Evolutionary conservation across 257 asterid genomes (phyloP), one percentile per base, ranked within the genome.

Genomic region (Ophiorrhiza pumila): DNA sequence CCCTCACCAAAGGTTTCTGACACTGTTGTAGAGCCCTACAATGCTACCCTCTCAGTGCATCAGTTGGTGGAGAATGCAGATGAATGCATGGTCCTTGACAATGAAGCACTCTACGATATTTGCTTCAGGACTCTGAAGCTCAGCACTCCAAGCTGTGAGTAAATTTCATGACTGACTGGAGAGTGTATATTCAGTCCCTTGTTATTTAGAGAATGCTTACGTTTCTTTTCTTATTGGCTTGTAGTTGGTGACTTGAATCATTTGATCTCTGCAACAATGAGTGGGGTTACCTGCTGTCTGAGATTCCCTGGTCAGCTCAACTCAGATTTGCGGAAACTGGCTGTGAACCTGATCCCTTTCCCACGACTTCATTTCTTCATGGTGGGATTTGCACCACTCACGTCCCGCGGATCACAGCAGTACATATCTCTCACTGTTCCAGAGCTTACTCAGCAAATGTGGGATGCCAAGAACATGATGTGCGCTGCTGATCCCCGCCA

Each of bases 381-480:
- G 97, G 97, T 91, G 71, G 97, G 97, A 4, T 91, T 91, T 25
- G 96, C 97, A 4, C 97, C 97, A 0, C 97, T 91, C 58, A 91
- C 97, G 73, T 87, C 97, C 50, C 96, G 92, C 50, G 97, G 97
- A 5, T 91, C 96, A n/a, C 96, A 91, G 86, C 89, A 89, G 61
- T 89, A 89, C 84, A 87, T 91, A 72, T 89, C 97, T 27, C 90
- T 91, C 74, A 89, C 97, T 0, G 96, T 91, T 68, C 97, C 97
- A 0, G 97, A 91, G 80, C 88, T 91, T 17, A 89, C 97, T 0
- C 97, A 91, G 65, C 93, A 91, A 80, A 89, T 91, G 97, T 91
- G 97, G 96, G 97, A 91, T 67, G 65, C 97, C 3, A 91, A 91
- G 87, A 91, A 89, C 90, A 91, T 91, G 97, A 91, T 91, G 97